A percentile compares a stretch with the other conserved stretches of the same genome.
Evolutionary conservation across 345 rosid species (phyloP).

Genomic region (Eucalyptus shirleyi): DNA sequence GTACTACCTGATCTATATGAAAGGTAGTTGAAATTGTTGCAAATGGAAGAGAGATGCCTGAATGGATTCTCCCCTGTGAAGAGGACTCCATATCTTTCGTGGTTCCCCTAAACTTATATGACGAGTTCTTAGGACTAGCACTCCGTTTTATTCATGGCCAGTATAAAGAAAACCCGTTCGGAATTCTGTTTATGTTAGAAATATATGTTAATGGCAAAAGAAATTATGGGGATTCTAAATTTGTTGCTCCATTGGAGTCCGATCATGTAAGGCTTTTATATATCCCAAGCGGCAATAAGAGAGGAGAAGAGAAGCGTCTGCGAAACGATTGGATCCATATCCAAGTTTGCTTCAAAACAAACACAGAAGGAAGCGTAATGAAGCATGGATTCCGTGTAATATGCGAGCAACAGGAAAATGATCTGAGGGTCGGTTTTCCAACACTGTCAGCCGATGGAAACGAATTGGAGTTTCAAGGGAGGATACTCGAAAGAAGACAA

Average conservation of each 20-base stretch:
- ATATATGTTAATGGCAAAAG: too few species aligned
- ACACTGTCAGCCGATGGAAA: too few species aligned
- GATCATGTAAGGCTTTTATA: not conserved
- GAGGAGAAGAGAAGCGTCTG: not conserved
- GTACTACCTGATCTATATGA: not conserved
- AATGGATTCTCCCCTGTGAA: not conserved
- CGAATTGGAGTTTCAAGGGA: too few species aligned
- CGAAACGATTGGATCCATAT: not conserved
- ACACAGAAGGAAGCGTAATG: not conserved
- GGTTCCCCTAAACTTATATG: not conserved
- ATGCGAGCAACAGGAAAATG: too few species aligned
- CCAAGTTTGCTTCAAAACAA: not conserved
- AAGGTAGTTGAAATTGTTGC: accelerated
- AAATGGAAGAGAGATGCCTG: not conserved
- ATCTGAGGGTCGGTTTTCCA: too few species aligned
- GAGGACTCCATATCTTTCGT: not conserved
- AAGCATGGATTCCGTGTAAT: not conserved
- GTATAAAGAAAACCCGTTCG: too few species aligned
- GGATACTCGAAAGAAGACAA: too few species aligned
- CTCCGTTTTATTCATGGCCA: not conserved
- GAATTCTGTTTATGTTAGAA: accelerated
- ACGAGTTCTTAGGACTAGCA: not conserved
- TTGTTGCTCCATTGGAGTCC: accelerated
- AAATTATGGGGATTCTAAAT: accelerated
- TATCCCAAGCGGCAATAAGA: not conserved